These are phyloP conservation scores for Aphanomyces cochlioides DNA, from an alignment of 352 stramenopile genomes.

Conservation along the genomic window DNA sequence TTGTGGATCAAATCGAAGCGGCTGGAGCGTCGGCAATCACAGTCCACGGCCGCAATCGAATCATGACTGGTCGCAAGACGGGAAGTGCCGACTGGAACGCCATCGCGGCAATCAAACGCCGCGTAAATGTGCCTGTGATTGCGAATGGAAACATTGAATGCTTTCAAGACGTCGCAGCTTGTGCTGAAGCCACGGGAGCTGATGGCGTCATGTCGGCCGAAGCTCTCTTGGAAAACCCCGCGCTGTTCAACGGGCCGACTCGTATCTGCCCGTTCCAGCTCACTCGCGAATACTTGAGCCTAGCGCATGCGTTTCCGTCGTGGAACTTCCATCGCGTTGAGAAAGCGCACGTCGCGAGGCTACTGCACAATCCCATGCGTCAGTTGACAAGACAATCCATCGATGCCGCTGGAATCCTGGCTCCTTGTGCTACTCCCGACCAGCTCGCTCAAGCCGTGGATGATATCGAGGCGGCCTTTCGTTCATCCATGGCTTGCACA, in stretches of 20 bases:
- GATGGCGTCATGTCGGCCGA: constrained; percentile 97
- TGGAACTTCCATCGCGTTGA: constrained; percentile 42
- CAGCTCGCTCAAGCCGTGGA: constrained; percentile 7
- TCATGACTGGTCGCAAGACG: constrained; percentile 94
- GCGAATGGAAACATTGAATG: constrained; percentile 94
- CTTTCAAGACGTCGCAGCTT: constrained; percentile 77
- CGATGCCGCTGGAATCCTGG: background rate
- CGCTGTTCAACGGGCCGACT: constrained; percentile 68
- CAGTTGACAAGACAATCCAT: background rate
- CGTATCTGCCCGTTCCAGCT: constrained; percentile 61
- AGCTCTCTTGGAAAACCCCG: constrained; percentile 94
- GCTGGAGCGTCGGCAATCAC: constrained; percentile 90
- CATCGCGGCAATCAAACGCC: constrained; percentile 84
- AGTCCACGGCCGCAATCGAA: constrained; percentile 93
- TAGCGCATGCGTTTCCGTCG: constrained; percentile 53
- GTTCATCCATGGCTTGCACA: background rate
- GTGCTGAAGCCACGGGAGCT: constrained; percentile 79
- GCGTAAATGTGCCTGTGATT: constrained; percentile 91
- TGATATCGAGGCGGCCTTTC: background rate
- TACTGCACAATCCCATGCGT: constrained; percentile 20
- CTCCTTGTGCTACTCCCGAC: background rate
- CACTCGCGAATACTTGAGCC: constrained; percentile 88
- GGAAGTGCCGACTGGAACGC: constrained; percentile 83
- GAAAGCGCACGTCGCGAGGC: constrained; percentile 24
- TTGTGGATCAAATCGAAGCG: constrained; percentile 88